Evolutionary conservation across 176 grass and related monocot species (phyloP).

Genomic region (Paspalum notatum): DNA sequence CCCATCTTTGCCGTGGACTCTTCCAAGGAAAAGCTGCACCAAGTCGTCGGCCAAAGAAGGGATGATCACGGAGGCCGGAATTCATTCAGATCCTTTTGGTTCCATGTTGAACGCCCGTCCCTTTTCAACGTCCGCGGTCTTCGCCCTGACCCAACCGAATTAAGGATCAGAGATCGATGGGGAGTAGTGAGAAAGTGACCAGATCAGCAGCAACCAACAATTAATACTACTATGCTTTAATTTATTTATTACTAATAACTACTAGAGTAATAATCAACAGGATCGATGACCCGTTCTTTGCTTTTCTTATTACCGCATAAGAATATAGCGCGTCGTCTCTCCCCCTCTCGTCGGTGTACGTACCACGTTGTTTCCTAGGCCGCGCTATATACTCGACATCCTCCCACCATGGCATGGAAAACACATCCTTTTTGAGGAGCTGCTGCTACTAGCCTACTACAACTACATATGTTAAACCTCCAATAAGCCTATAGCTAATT

Average conservation of each 20-base stretch:
- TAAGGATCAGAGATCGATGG: neutral
- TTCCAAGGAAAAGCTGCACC: constrained; percentile 40
- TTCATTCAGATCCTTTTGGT: constrained; percentile 51
- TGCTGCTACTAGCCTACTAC: too few relatives aligned
- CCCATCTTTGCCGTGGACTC: constrained; percentile 22
- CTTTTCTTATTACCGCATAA: constrained; percentile 25
- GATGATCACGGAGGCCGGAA: constrained; percentile 5
- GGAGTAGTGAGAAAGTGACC: constrained; percentile 43
- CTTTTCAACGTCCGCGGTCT: constrained; percentile 56
- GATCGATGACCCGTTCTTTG: constrained; percentile 48
- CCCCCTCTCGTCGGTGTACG: neutral
- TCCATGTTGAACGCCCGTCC: constrained; percentile 40
- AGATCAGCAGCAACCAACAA: constrained; percentile 34
- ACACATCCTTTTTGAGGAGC: neutral
- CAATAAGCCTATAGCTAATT: too few relatives aligned
- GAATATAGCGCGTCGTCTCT: neutral
- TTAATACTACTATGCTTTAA: neutral
- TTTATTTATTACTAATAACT: neutral
- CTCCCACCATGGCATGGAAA: neutral
- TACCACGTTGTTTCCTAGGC: constrained; percentile 41
- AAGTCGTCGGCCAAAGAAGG: constrained; percentile 37
- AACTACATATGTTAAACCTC: neutral
- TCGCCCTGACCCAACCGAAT: constrained; percentile 48
- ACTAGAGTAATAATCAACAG: neutral
- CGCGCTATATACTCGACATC: neutral